Evolutionary conservation across 345 rosid genomes (phyloP).

Genomic region (Passiflora organensis): DNA sequence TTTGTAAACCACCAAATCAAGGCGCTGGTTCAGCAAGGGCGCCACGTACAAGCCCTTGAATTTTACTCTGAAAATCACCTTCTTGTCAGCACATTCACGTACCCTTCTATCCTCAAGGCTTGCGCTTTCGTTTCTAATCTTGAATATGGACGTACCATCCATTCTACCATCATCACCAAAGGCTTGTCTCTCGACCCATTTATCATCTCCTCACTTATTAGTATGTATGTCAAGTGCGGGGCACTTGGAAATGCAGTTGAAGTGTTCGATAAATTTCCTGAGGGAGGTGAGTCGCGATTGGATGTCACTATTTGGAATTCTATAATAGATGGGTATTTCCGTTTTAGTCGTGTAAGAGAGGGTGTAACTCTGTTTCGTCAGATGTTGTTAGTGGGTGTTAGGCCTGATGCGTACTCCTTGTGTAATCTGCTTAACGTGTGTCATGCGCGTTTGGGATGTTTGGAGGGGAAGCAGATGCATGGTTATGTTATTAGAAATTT

Average conservation of each 20-base stretch:
- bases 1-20: slow-evolving; percentile 40
- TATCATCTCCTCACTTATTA: slow-evolving; percentile 56
- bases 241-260: slow-evolving; percentile 46
- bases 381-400: slow-evolving; percentile 48
- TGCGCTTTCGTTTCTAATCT: slow-evolving; percentile 13
- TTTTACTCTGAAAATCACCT: slow-evolving; percentile 38
- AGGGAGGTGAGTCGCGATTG: slow-evolving; percentile 15
- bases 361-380: slow-evolving; percentile 45
- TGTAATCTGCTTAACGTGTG: slow-evolving; percentile 48
- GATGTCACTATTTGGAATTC: slow-evolving; percentile 78
- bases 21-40: slow-evolving; percentile 34
- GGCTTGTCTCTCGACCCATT: slow-evolving; percentile 49
- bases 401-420: slow-evolving; percentile 65
- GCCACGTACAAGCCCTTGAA: slow-evolving; percentile 41
- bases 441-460: slow-evolving; percentile 26
- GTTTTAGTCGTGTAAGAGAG: slow-evolving; percentile 33
- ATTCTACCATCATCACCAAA: slow-evolving; percentile 38
- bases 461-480: slow-evolving; percentile 53
- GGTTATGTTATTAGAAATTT: slow-evolving; percentile 47
- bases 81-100: slow-evolving; percentile 39
- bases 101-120: slow-evolving; percentile 40
- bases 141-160: slow-evolving; percentile 36
- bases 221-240: slow-evolving; percentile 60
- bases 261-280: slow-evolving; percentile 60
- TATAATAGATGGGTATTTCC: slow-evolving; percentile 52